Evolutionary conservation across 2,329 filamentous ascomycete species (phyloP).

Genomic region (Neofusicoccum sp.): DNA sequence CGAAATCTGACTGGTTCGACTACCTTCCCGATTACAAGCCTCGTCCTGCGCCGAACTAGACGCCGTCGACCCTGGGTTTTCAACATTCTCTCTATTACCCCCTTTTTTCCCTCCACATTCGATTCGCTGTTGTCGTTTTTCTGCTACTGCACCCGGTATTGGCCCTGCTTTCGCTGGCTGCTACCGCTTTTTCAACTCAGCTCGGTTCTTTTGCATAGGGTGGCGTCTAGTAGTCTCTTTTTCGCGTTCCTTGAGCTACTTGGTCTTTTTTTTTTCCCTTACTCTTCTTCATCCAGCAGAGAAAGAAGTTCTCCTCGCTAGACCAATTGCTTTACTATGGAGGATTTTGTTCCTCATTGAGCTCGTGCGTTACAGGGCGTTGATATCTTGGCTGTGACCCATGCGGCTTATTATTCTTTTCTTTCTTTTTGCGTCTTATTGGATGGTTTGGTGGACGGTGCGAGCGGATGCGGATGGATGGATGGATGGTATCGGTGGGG

Average conservation of each 20-base stretch:
- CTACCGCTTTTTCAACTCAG: background rate
- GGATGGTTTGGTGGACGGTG: background rate
- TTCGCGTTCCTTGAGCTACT: background rate
- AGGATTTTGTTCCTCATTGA: background rate
- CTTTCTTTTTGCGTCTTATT: conserved; percentile 4
- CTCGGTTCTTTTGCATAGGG: background rate
- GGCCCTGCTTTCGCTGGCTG: background rate
- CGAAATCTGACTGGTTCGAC: conserved; percentile 74
- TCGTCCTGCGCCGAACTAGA: background rate
- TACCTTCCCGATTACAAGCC: conserved; percentile 82
- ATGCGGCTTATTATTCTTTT: background rate
- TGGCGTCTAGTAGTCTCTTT: background rate
- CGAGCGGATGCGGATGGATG: background rate
- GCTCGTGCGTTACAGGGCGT: background rate
- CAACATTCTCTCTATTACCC: background rate
- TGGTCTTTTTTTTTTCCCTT: background rate
- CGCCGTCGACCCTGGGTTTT: too few relatives aligned
- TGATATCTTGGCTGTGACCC: conserved; percentile 11
- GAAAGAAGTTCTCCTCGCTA: background rate
- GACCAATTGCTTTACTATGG: background rate
- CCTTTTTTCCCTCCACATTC: background rate
- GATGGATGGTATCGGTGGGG: conserved; percentile 5
- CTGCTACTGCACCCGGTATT: conserved; percentile 1
- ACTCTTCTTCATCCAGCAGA: background rate
- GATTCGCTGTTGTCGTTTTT: conserved; percentile 9